Conservation (phyloP, 176 grass and related monocot genomes). For the Eleusine coracana region DNA sequence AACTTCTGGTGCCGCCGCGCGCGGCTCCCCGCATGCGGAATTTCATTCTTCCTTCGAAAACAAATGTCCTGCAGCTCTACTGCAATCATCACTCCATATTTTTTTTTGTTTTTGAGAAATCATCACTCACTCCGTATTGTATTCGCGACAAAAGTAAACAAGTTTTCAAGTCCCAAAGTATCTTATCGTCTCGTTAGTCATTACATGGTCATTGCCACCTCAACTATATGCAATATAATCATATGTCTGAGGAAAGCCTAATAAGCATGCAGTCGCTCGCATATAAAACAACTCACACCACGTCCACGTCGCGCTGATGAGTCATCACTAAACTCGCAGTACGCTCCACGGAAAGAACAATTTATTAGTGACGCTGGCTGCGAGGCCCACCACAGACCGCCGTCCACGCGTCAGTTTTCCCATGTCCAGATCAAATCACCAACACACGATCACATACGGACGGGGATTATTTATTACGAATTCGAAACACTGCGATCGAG, state of each 20-base stretch:
- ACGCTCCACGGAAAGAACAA: background rate
- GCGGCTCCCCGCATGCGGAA: too few relatives aligned
- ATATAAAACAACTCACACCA: background rate
- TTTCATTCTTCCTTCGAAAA: too few relatives aligned
- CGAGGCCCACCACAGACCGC: background rate
- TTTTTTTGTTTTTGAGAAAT: too few relatives aligned
- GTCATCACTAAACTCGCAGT: background rate
- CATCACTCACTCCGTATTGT: too few relatives aligned
- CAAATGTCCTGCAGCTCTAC: background rate
- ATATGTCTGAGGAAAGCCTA: background rate
- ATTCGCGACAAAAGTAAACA: background rate
- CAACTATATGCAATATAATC: background rate
- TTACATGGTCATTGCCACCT: background rate
- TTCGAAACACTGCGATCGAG: background rate
- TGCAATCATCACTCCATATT: too few relatives aligned
- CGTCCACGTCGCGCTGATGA: background rate
- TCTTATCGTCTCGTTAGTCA: background rate
- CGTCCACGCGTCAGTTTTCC: background rate
- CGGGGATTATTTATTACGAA: background rate
- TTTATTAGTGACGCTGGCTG: background rate
- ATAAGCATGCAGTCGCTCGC: background rate
- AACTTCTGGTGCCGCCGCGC: background rate
- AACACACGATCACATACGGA: background rate
- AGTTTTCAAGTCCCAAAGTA: background rate
- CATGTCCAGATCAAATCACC: constrained; percentile 1